Evolutionary conservation across 495 filamentous ascomycete species (phyloP).

Genomic region (Cercophora samala): DNA sequence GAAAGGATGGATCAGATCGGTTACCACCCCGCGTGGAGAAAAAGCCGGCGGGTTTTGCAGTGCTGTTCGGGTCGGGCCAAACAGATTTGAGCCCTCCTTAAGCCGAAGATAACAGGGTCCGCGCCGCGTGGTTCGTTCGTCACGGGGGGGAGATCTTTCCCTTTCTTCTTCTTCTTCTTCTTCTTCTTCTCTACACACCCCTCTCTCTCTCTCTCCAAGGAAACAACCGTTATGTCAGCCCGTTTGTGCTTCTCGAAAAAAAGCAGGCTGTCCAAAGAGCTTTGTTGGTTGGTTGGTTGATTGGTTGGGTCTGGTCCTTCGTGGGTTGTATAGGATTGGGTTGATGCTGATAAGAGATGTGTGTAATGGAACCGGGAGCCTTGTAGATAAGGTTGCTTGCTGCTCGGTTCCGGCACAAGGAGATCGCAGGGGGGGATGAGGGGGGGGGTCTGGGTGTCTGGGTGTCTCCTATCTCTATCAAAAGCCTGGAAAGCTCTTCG

Average conservation of each 20-base stretch:
- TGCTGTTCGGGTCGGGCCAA: slow-evolving; percentile 1
- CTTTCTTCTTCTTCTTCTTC: no score
- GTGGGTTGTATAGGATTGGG: no score
- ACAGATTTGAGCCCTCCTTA: background rate
- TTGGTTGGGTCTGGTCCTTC: background rate
- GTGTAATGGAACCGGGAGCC: background rate
- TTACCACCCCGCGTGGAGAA: background rate
- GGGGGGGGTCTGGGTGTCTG: no score
- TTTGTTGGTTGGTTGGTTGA: background rate
- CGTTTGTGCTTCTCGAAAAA: background rate
- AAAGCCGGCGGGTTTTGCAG: no score
- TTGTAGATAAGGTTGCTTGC: background rate
- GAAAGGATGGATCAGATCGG: background rate
- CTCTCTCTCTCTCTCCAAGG: no score
- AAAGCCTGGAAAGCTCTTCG: background rate
- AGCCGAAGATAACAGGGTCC: slow-evolving; percentile 5
- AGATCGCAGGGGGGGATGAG: no score
- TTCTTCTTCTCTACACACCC: no score
- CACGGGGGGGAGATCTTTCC: slow-evolving; percentile 11
- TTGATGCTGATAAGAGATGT: background rate
- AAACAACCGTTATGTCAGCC: background rate
- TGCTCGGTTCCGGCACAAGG: background rate
- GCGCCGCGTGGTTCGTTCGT: background rate
- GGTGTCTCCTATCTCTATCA: background rate
- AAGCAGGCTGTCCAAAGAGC: background rate